phyloP scores from a whole-genome alignment of 1,139 yeast genomes.

The Dujonia santamariae region DNA sequence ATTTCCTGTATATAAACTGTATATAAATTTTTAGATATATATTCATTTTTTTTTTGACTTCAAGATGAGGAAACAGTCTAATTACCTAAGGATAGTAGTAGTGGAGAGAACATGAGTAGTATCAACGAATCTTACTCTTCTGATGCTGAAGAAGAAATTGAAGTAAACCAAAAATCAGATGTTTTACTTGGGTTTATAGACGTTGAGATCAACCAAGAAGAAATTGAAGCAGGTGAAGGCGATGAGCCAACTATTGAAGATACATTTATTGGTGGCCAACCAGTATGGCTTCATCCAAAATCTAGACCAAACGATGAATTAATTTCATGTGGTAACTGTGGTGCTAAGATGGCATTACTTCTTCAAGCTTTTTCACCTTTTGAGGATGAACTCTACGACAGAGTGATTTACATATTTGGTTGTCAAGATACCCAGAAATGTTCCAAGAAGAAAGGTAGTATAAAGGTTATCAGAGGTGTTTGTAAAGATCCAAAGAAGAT shows the following conservation, averaged over 20 bases:
- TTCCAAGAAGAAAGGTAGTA: constrained; percentile 62
- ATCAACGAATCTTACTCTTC: constrained; percentile 35
- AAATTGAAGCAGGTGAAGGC: constrained; percentile 21
- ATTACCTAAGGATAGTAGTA: too few relatives aligned
- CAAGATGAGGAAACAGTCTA: too few relatives aligned
- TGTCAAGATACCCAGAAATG: constrained; percentile 62
- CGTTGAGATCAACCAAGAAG: constrained; percentile 31
- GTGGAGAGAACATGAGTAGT: constrained; percentile 3
- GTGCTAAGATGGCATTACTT: constrained; percentile 57
- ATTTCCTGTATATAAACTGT: too few relatives aligned
- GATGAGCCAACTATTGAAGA: constrained; percentile 63
- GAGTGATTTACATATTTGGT: constrained; percentile 75
- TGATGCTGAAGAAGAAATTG: constrained; percentile 36
- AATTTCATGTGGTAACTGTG: constrained; percentile 65
- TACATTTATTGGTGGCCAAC: constrained; percentile 77
- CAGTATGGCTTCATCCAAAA: constrained; percentile 52
- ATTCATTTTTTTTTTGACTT: too few relatives aligned
- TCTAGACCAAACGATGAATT: constrained; percentile 54
- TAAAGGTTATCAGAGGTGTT: constrained; percentile 75
- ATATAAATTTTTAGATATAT: too few relatives aligned
- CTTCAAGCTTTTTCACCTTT: constrained; percentile 80
- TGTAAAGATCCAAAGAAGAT: constrained; percentile 53
- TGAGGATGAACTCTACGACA: constrained; percentile 68
- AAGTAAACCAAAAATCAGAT: constrained; percentile 19
- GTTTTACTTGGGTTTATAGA: constrained; percentile 67